Evolutionary conservation across 2,329 filamentous ascomycete genomes (phyloP).

Genomic region (Penicillium griseofulvum): DNA sequence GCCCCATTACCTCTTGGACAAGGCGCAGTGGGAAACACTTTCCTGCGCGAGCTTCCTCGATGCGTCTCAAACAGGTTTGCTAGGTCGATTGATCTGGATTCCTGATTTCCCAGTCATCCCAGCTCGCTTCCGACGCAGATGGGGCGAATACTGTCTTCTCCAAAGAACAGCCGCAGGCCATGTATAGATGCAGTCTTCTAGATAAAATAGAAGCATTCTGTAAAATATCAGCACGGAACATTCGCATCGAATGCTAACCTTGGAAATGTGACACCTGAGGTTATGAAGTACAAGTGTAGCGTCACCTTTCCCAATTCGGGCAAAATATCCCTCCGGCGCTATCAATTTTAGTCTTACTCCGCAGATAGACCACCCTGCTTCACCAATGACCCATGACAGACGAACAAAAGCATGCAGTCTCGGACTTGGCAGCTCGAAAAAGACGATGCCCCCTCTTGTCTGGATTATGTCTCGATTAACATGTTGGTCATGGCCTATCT

Average conservation of each 20-base stretch:
- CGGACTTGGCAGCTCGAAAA: slow-evolving; percentile 20
- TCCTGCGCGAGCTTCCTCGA: slow-evolving; percentile 80
- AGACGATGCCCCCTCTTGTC: slow-evolving; percentile 6
- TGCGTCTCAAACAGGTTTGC: slow-evolving; percentile 65
- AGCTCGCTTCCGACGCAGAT: slow-evolving; percentile 66
- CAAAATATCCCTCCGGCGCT: slow-evolving; percentile 42
- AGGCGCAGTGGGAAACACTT: slow-evolving; percentile 72
- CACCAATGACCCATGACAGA: not conserved
- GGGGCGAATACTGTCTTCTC: slow-evolving; percentile 86
- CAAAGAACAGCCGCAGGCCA: slow-evolving; percentile 44
- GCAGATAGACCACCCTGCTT: slow-evolving; percentile 3
- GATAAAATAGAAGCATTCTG: not conserved
- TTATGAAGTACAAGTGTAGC: slow-evolving; percentile 12
- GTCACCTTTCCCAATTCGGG: slow-evolving; percentile 35
- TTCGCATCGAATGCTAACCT: not conserved
- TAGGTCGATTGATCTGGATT: slow-evolving; percentile 79
- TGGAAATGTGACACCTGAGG: not conserved
- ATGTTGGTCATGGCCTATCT: not conserved
- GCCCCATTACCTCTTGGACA: slow-evolving; percentile 74
- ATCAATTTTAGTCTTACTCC: slow-evolving; percentile 16
- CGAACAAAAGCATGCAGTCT: slow-evolving; percentile 3
- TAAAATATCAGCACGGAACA: slow-evolving; percentile 1
- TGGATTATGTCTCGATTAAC: not conserved
- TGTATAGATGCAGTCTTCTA: slow-evolving; percentile 4
- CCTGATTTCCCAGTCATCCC: slow-evolving; percentile 71